Evolutionary conservation across 2,329 filamentous ascomycete species (phyloP).

Genomic region (Aspergillus thermomutatus): DNA sequence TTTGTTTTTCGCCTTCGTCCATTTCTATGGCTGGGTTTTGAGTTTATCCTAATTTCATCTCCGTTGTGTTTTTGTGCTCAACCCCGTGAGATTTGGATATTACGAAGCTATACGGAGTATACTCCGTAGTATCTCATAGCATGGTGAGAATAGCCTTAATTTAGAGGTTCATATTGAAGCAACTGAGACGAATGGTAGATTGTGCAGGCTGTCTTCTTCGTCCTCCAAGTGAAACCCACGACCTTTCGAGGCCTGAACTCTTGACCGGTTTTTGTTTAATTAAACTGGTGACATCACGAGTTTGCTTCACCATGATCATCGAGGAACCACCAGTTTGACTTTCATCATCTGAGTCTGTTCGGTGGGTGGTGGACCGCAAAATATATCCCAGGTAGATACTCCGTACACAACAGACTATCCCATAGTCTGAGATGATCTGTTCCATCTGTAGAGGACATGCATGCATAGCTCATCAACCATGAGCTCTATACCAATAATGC

Average conservation of each 20-base stretch:
- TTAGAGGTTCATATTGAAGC: not conserved
- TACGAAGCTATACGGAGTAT: not conserved
- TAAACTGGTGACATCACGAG: not conserved
- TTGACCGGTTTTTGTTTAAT: not conserved
- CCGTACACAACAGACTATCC: not conserved
- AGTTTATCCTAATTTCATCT: conserved; percentile 1
- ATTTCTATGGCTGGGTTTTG: too few species aligned
- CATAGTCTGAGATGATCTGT: not conserved
- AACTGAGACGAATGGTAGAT: too few species aligned
- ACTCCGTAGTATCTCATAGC: not conserved
- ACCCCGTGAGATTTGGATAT: not conserved
- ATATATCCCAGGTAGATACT: not conserved
- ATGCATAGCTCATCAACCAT: not conserved
- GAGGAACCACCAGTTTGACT: not conserved
- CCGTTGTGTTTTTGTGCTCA: not conserved
- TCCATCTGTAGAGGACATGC: not conserved
- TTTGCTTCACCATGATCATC: not conserved
- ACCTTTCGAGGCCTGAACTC: not conserved
- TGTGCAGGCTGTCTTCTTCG: not conserved
- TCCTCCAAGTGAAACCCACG: not conserved
- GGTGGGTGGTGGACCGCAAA: too few species aligned
- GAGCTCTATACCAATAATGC: not conserved
- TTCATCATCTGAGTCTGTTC: too few species aligned
- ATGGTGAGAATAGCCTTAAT: not conserved
- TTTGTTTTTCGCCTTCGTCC: not conserved